phyloP scores from a whole-genome alignment of 768 basidiomycete genomes.

The Leccinum uliginosum region DNA sequence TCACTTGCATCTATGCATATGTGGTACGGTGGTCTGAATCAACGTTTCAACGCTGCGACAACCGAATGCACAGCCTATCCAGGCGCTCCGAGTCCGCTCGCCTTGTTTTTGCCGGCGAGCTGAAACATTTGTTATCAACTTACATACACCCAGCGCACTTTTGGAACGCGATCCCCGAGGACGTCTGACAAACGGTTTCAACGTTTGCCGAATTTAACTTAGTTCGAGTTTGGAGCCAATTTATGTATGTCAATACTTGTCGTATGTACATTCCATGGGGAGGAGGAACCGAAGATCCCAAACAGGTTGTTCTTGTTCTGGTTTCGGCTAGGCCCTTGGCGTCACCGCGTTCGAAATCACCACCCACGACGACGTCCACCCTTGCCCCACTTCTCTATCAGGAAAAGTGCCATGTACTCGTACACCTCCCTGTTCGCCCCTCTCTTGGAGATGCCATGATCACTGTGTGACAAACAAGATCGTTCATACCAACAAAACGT shows the following conservation, averaged over 20 bases:
- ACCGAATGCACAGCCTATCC: constrained; percentile 3
- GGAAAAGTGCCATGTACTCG: constrained; percentile 79
- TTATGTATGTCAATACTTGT: constrained; percentile 5
- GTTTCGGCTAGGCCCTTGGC: not conserved
- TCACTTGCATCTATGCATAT: not conserved
- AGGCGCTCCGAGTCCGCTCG: not conserved
- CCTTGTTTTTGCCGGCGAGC: not conserved
- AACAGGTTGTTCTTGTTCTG: not conserved
- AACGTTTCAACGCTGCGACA: not conserved
- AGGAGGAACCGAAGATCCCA: not conserved
- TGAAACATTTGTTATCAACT: not conserved
- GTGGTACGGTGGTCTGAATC: not conserved
- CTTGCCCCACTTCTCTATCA: constrained; percentile 92
- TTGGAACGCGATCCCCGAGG: not conserved
- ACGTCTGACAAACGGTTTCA: not conserved
- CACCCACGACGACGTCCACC: constrained; percentile 64
- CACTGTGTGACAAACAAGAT: constrained; percentile 40
- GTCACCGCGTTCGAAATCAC: constrained; percentile 27
- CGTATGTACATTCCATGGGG: constrained; percentile 3
- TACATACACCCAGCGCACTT: not conserved
- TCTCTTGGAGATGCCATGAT: constrained; percentile 70
- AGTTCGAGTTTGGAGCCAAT: constrained; percentile 1
- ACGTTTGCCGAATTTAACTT: not conserved
- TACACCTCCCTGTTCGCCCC: constrained; percentile 83
- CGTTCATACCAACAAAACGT: constrained; percentile 4